Evolutionary conservation across 1,284 basidiomycete genomes (phyloP), one percentile per base, ranked within the genome.

Genomic region (Apiotrichum gamsii): DNA sequence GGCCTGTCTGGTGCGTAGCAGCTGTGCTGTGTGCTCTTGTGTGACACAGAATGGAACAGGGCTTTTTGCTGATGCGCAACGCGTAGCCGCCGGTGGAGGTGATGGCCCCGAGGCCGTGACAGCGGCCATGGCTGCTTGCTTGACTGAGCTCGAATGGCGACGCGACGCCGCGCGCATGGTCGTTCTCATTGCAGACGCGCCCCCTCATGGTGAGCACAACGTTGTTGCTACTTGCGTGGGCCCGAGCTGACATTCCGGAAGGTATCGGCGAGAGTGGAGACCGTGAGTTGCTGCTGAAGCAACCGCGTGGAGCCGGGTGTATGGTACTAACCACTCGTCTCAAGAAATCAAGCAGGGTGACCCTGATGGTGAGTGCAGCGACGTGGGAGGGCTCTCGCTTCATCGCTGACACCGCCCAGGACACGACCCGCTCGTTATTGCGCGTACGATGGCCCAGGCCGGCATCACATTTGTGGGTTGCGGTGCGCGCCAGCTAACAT

Each of bases 31-130:
- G 19, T 28, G 31, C 29, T 24, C 15, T 16, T 15, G 15, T 5
- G 15, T 21, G 25, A 28, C 25, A 28, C n/a, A n/a, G n/a, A n/a
- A n/a, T n/a, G n/a, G n/a, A n/a, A n/a, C n/a, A n/a, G n/a, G n/a
- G n/a, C n/a, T n/a, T n/a, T n/a, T n/a, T n/a, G 25, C 8, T 28
- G 25, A 28, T 28, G n/a, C n/a, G n/a, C n/a, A 21, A 47, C 34
- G 5, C 18, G 9, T 90, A 94, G 95, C 95, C 14, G 87, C 86
- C 5, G 94, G 94, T 14, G 91, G 95, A 23, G 94, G 94, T 11
- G 94, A 99, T 76, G 94, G 95, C 0, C 95, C 95, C 0, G 95
- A 99, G 69, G 95, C 93, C 4, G 88, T 96, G 49, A 99, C 95
- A 0, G 91, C 94, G 4, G 94, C 87, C 11, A 76, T 99, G 72